Evolutionary conservation across 2,329 filamentous ascomycete genomes (phyloP), one percentile per base, ranked within the genome.

Genomic region (Neofusicoccum parvum): DNA sequence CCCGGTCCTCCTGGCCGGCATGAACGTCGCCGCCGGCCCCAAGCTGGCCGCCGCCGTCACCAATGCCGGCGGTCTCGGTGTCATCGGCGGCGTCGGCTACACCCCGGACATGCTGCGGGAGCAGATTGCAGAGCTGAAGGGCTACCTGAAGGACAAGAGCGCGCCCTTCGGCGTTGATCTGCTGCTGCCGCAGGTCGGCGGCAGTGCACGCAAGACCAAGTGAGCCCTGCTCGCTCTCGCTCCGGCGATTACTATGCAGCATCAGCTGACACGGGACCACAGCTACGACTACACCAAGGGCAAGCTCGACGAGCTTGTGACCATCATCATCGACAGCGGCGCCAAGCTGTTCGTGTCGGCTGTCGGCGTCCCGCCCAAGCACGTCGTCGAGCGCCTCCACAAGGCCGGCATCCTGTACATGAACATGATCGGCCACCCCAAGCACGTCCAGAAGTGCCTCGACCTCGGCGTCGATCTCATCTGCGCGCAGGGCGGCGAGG

Each of bases 381-480:
- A 86, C 72, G 90, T 97, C 66, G 93, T 99, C 74, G 93, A 98
- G 70, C 90, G 87, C 77, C 88, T 99, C 53, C 95, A 99, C 87
- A 87, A 88, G 76, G 83, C 88, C 74, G 94, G 94, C 71, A 87
- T 99, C 72, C 86, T 96, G 71, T 97, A 96, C 86, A 98, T 98
- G 95, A 99, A 99, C 89, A 99, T 99, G 95, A 94, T 99, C 78
- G 95, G 95, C 71, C 95, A 99, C 86, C 94, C 95, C 76, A 99
- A 99, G 89, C 95, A 99, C 83, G 94, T 97, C 69, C 87, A 92
- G 82, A 99, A 98, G 86, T 96, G 92, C 80, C 86, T 99, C 68
- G 92, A 94, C 59, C 87, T 77, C 66, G 95, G 94, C 70, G 92
- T 89, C 72, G 95, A 99, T 81, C 91, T 99, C 74, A 98, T 99